Base-by-base conservation (phyloP, 495 filamentous ascomycete genomes). In the Penicillium ochrochloron region DNA sequence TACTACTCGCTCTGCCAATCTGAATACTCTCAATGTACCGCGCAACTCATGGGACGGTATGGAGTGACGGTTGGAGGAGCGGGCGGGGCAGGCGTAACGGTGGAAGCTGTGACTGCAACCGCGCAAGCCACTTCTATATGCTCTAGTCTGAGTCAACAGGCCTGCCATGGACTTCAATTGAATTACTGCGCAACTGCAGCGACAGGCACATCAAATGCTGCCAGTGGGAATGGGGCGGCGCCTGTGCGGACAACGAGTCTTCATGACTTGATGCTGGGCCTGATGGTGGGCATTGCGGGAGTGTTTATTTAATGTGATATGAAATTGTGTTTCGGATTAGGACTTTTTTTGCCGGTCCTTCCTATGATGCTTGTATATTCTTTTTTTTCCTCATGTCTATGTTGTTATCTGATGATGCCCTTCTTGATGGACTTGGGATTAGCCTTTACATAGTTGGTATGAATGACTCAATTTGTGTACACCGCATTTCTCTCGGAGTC, bases 1-100 rank as follows among this genome's bases (percentile, higher is more conserved):
- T 90, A 90, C 67, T 85, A 88, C 73, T 85, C 80, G 41, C 79
- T 84, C 52, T 93, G 90, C 71, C 80, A 85, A 69, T 80, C 77
- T 37, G 89, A 91, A 68, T 90, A 88, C 67, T 76, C 78, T 19
- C 82, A 79, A 33, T 93, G 90, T 67, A 85, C 88, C 0, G 77
- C 81, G n/a, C 79, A 80, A 23, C 73, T 92, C 50, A 81, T 79
- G 37, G 86, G 82, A 14, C 73, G 73, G 17, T 81, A 82, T 44
- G 78, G 71, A 2, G 80, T 83, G 10, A 83, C 80, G 12, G 74
- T 79, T 19, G 81, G 67, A 9, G 82, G 71, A 37, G 74, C 63
- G 5, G 80, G 78, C 19, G 80, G 73, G 5, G 85, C 80, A 48
- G 87, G 86, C 25, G 86, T 90, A 41, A 92, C 89, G 1, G 83